phyloP scores from a whole-genome alignment of 2,329 filamentous ascomycete species.

The Ceratocystis lukuohia region DNA sequence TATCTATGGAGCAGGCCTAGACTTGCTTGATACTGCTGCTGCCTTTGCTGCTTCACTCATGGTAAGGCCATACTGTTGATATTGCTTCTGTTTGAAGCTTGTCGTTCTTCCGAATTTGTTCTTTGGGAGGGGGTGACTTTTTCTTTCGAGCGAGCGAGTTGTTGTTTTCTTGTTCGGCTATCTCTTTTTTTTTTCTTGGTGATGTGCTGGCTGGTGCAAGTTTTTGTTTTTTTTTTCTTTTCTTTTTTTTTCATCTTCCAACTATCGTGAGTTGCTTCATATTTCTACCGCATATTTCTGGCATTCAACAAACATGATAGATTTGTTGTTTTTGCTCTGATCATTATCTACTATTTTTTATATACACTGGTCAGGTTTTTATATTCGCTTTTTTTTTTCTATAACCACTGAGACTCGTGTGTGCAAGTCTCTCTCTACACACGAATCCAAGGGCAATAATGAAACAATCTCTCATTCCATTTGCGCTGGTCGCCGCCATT shows the following conservation, averaged over 20 bases:
- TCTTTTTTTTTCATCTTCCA: background rate
- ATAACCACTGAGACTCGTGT: background rate
- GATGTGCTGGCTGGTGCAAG: background rate
- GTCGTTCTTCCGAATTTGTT: background rate
- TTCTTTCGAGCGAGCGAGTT: background rate
- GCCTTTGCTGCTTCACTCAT: background rate
- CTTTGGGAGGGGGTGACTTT: background rate
- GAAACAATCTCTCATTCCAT: background rate
- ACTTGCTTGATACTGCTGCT: background rate
- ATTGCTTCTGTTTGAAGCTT: background rate
- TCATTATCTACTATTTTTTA: background rate
- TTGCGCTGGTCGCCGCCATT: slow-evolving; percentile 28
- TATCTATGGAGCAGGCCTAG: slow-evolving; percentile 14
- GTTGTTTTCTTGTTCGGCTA: background rate
- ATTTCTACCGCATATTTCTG: slow-evolving; percentile 17
- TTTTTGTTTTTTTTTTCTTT: background rate
- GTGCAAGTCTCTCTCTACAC: background rate
- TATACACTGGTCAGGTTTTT: too few species aligned
- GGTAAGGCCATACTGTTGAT: background rate
- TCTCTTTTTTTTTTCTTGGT: background rate
- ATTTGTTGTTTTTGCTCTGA: slow-evolving; percentile 10
- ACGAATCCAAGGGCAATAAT: too few species aligned
- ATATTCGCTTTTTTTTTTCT: slow-evolving; percentile 6
- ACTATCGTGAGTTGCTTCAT: slow-evolving; percentile 5
- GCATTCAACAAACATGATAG: slow-evolving; percentile 4